Base-by-base conservation (phyloP, 2,329 filamentous ascomycete species). In the Xylaria sp. region DNA sequence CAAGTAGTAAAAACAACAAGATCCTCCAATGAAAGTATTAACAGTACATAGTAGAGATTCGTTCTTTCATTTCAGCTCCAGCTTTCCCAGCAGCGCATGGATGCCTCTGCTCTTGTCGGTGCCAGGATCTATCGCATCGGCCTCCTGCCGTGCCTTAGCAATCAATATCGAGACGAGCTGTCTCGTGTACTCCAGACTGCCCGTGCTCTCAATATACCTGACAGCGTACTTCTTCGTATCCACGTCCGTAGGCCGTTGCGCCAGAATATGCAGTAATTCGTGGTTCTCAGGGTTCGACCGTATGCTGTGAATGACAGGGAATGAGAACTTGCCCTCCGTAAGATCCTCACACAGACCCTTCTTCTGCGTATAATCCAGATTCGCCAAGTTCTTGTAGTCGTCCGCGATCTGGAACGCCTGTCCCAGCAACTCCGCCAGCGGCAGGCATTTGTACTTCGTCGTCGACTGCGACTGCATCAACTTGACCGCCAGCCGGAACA, bases 321-420 rank as follows among this genome's bases (percentile, higher is more conserved):
- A 97, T 23, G 89, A 93, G 78, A 97, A 97, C 80, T 97, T 97
- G 64, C 93, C 93, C 77, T 97, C 94, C 0, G 92, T 96, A 68
- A 97, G 78, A 75, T 97, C 94, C 78, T 97, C 93, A 74, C 91
- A 96, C 66, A 96, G 83, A 54, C 94, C 94, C 78, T 97, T 97
- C 75, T 96, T 93, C 65, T 88, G 80, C 49, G 86, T 87, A 79
- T 96, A 97, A 69, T 87, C 82, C n/a, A 77, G 78, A 23, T 81
- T 84, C 46, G 82, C 84, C 55, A 99, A 84, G 73, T 97, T 97
- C 75, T 92, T 86, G 77, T 96, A 96, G 80, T 99, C 94, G 78
- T 93, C 90, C 67, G 89, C 85, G 75, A 96, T 95, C 75, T 96
- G 91, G 80, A 92, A 96, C 72, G 93, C 86, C 57, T 93, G 84